A percentile compares a stretch with the other conserved stretches of the same genome.
Conservation (phyloP, 1,284 basidiomycete genomes). For the Trametes pubescens region DNA sequence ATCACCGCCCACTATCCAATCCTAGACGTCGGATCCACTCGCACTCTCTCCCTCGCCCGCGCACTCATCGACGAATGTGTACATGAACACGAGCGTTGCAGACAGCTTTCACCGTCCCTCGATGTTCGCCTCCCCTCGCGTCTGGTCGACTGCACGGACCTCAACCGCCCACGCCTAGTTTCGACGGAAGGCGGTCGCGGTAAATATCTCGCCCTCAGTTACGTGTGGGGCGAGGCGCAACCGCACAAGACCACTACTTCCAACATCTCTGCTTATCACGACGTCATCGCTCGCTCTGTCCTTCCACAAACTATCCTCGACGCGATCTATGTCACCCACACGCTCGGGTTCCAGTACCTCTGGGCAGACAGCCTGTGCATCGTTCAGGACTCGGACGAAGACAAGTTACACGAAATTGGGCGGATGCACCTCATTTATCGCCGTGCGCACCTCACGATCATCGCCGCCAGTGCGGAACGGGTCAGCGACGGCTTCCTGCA, state of each 20-base stretch:
- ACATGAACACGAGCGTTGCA: slow-evolving; percentile 1
- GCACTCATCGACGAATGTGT: neutral
- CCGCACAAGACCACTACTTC: slow-evolving; percentile 11
- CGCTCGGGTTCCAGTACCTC: slow-evolving; percentile 5
- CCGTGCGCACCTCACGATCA: slow-evolving; percentile 9
- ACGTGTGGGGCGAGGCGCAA: slow-evolving; percentile 26
- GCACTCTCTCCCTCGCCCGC: neutral
- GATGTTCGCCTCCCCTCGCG: slow-evolving; percentile 14
- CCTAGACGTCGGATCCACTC: slow-evolving; percentile 3
- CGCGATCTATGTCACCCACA: slow-evolving; percentile 9
- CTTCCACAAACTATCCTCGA: slow-evolving; percentile 14
- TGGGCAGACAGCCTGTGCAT: slow-evolving; percentile 18
- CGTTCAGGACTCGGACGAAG: slow-evolving; percentile 10
- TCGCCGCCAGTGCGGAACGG: neutral
- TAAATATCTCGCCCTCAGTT: slow-evolving; percentile 24
- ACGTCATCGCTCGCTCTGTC: neutral
- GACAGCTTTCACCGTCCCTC: neutral
- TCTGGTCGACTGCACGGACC: slow-evolving; percentile 19
- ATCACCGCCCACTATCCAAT: neutral
- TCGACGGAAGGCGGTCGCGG: neutral
- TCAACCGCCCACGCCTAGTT: neutral
- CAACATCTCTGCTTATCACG: slow-evolving; percentile 1
- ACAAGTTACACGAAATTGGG: slow-evolving; percentile 9
- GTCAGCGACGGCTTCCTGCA: slow-evolving; percentile 11
- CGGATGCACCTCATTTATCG: slow-evolving; percentile 10